Base-by-base conservation (phyloP, 768 basidiomycete genomes). In the Pleurotus sapidus region DNA sequence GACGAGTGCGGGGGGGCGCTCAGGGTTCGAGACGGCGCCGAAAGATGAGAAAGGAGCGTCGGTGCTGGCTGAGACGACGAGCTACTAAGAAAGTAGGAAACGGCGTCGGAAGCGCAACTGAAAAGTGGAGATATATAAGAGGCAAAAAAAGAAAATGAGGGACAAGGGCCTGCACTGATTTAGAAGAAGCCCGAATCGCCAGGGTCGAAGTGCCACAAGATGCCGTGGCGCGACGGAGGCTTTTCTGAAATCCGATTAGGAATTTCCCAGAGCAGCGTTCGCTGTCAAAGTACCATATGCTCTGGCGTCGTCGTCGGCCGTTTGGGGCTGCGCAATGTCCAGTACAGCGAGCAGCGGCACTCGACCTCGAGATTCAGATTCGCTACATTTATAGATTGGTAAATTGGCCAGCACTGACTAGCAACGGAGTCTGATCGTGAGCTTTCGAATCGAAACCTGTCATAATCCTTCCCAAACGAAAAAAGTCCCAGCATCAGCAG, bases 171-270 rank as follows among this genome's bases (percentile, higher is more conserved):
- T 37, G 30, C 49, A 48, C 49, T 50, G 49, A 38, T 50, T 15
- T 50, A 50, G 49, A 50, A 50, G 51, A 54, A 54, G 51, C 25
- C 51, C 51, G 51, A 54, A 40, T 14, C 14, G 11, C 51, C 51
- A 54, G 51, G 51, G 51, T 54, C 51, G 23, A 17, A 11, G 5
- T 23, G 17, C 51, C n/a, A 34, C 49, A 18, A 51, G 27, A 18
- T 39, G 39, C 39, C 20, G 37, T 54, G 18, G 39, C 39, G 51
- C 18, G 18, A 48, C 23, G 18, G 46, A n/a, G 15, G 20, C 23
- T 50, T 34, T 27, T 30, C 49, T 27, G 20, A 25, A n/a, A 18
- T 50, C 37, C 49, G 8, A 34, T 34, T 34, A 34, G 30, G 30
- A 11, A 34, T 34, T 34, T 34, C 30, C 9, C 30, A 34, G 30